Conservation (phyloP, 345 rosid species). For the Salix purpurea region DNA sequence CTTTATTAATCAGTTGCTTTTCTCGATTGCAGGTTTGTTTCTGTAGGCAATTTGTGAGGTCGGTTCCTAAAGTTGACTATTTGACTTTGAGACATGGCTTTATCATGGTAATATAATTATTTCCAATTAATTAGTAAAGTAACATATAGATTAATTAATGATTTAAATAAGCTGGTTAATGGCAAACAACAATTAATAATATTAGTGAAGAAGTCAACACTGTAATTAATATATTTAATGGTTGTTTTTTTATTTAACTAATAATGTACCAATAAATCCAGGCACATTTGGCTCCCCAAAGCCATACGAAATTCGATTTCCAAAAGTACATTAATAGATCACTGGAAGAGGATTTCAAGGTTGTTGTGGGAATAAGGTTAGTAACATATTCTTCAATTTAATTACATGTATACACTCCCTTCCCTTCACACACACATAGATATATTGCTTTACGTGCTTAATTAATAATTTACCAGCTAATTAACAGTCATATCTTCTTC, state of each 20-base stretch:
- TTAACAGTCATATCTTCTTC: too few species aligned
- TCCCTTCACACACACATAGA: too few species aligned
- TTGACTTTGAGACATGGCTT: slow-evolving; percentile 29
- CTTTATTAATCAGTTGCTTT: neutral
- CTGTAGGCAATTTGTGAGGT: slow-evolving; percentile 30
- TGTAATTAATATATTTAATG: too few species aligned
- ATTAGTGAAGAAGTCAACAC: too few species aligned
- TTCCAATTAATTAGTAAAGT: neutral
- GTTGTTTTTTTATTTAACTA: neutral
- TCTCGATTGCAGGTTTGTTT: slow-evolving; percentile 21
- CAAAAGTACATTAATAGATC: slow-evolving; percentile 48
- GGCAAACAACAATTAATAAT: too few species aligned
- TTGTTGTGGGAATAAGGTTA: slow-evolving; percentile 52
- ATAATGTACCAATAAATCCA: slow-evolving; percentile 4
- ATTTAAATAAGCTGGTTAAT: neutral
- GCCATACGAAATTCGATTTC: slow-evolving; percentile 38
- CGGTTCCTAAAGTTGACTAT: slow-evolving; percentile 30
- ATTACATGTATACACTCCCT: too few species aligned
- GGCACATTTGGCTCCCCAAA: slow-evolving; percentile 52
- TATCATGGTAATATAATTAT: slow-evolving; percentile 13
- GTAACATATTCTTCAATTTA: neutral
- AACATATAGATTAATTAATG: neutral
- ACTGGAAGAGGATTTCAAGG: slow-evolving; percentile 55
- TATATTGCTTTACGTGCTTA: too few species aligned
- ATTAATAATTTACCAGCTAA: too few species aligned